Base-by-base conservation (phyloP, 1,284 basidiomycete genomes). In the Ustilago nuda region DNA sequence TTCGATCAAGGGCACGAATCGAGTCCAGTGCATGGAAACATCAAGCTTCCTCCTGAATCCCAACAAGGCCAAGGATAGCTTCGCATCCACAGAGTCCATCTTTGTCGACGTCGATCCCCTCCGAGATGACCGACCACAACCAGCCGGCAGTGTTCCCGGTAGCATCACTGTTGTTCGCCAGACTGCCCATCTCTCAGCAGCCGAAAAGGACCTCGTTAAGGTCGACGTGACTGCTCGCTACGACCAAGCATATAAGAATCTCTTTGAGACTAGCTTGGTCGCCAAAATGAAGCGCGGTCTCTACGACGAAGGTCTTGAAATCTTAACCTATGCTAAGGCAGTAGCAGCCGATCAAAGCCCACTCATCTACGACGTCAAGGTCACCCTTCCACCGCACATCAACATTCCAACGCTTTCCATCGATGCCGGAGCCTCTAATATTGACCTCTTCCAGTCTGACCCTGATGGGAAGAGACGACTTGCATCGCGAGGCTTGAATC, bases 181-280 rank as follows among this genome's bases (percentile, higher is more conserved):
- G 51, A 59, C 64, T 37, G 58, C 45, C 8, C 59, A 67, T 15
- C 55, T 61, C 8, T 61, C 66, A 4, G 61, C 57, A 9, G 61
- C 33, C 8, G 61, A 73, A 43, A 72, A 74, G 57, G 70, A 68
- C 17, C 61, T 76, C 19, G 70, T 82, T 61, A 66, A 73, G 50
- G 75, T 82, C 13, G 72, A 82, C 33, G 68, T 82, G 45, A 80
- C 76, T 13, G 81, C 72, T 8, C 69, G 61, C 30, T 81, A 81
- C 66, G 79, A 79, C 48, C 46, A 76, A 35, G 64, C 65, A 1
- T 79, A 74, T 45, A 72, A 70, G 41, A 67, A 76, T 15, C 67
- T 82, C 6, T 66, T 81, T 12, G 67, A 77, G 23, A 70, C 61
- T 17, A 74, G 75, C 39, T 61, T 78, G 0, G 79, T 82, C 4